Evolutionary conservation across 2,329 filamentous ascomycete species (phyloP).

Genomic region (Parasarocladium wereldwijsianum): DNA sequence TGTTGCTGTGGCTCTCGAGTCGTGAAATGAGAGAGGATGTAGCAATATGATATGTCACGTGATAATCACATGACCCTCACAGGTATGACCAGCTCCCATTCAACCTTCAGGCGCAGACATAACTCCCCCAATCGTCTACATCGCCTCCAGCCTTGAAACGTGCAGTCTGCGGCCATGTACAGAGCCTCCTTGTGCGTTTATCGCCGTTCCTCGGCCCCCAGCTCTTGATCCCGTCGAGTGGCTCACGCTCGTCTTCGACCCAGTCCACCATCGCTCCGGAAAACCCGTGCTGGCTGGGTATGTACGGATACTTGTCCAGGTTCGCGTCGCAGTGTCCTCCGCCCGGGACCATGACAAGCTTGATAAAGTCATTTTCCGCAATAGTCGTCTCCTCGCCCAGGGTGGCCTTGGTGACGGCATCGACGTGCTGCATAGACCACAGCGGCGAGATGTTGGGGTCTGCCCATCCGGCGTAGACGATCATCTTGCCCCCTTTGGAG

Average conservation of each 20-base stretch:
- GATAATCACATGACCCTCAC: too few species aligned
- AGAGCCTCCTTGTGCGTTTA: constrained; percentile 1
- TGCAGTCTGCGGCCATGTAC: constrained; percentile 2
- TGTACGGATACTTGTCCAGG: constrained; percentile 1
- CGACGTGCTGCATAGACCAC: background rate
- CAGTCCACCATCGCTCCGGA: constrained; percentile 1
- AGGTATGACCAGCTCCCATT: too few species aligned
- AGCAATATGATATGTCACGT: too few species aligned
- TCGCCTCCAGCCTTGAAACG: too few species aligned
- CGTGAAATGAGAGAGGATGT: too few species aligned
- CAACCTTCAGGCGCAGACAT: too few species aligned
- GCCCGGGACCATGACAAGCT: constrained; percentile 2
- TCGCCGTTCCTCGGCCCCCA: background rate
- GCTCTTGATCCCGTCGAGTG: background rate
- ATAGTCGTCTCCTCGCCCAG: too few species aligned
- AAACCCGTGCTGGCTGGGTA: constrained; percentile 1
- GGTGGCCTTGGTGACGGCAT: too few species aligned
- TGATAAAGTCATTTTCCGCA: background rate
- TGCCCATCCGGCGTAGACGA: background rate
- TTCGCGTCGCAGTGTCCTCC: constrained; percentile 3
- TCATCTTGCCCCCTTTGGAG: background rate
- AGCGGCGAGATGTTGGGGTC: constrained; percentile 2
- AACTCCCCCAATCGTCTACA: too few species aligned
- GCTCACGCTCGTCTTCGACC: background rate
- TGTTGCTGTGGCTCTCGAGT: too few species aligned